Evolutionary conservation across 83 land plant genomes (phyloP).

Genomic region (Picea abies): DNA sequence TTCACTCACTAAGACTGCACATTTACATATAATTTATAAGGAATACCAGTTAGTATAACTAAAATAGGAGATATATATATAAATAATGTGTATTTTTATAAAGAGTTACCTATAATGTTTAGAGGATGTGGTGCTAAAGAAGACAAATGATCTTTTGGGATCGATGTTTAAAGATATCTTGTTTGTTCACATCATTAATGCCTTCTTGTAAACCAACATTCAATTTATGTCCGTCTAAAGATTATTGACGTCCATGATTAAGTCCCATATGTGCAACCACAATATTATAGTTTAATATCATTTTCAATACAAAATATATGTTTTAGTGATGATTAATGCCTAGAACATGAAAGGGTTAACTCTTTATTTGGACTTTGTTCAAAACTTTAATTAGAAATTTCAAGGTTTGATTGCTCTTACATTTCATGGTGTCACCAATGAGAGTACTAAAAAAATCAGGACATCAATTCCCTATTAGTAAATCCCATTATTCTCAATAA

Average conservation of each 20-base stretch:
- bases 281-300: no score
- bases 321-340: no score
- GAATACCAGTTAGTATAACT: no score
- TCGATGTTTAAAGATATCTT: constrained; percentile 11
- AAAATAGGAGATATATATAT: not conserved
- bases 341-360: no score
- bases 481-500: constrained; percentile 56
- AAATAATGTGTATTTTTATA: no score
- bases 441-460: constrained; percentile 71
- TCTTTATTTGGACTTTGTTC: no score
- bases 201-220: constrained; percentile 13
- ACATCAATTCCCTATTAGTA: constrained; percentile 68
- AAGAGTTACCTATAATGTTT: no score
- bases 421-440: constrained; percentile 79
- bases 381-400: no score
- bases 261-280: constrained; percentile 14
- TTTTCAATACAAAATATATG: no score
- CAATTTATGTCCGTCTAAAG: not conserved
- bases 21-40: no score
- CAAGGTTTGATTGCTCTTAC: constrained; percentile 12
- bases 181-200: not conserved
- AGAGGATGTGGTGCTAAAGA: not conserved
- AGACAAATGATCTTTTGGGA: constrained; percentile 3
- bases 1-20: constrained; percentile 50
- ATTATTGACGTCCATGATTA: not conserved